Percentiles rank a stretch among this genome's conserved stretches.
Conservation (phyloP, 495 filamentous ascomycete genomes). For the Chlorociboria aeruginascens region DNA sequence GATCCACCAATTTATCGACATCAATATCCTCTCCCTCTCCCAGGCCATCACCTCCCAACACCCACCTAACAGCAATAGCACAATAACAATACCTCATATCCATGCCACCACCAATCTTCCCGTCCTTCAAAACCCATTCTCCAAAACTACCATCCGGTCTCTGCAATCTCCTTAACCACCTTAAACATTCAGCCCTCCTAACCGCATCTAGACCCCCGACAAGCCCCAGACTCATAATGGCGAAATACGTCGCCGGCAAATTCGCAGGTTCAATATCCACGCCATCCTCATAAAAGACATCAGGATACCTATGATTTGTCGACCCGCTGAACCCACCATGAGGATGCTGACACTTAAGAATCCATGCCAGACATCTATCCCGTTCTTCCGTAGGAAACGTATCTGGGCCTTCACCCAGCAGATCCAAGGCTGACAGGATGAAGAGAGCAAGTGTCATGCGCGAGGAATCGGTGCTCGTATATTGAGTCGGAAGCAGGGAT, state of each 20-base stretch:
- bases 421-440: constrained; percentile 70
- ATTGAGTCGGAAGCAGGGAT: constrained; percentile 65
- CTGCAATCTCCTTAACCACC: constrained; percentile 69
- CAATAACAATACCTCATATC: constrained; percentile 84
- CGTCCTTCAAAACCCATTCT: constrained; percentile 52
- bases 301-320: constrained; percentile 31
- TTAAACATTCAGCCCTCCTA: constrained; percentile 51
- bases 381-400: constrained; percentile 47
- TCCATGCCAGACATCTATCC: constrained; percentile 51
- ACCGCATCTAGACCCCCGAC: constrained; percentile 63
- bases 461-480: constrained; percentile 77
- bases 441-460: constrained; percentile 86
- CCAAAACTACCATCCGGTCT: constrained; percentile 84
- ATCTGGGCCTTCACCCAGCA: constrained; percentile 51
- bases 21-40: constrained; percentile 61
- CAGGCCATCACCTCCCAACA: constrained; percentile 40
- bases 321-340: constrained; percentile 72
- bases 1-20: constrained; percentile 52
- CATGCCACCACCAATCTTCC: constrained; percentile 57
- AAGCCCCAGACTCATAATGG: constrained; percentile 60
- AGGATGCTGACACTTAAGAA: constrained; percentile 64
- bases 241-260: constrained; percentile 79
- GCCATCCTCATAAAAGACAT: constrained; percentile 26
- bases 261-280: constrained; percentile 66
- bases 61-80: constrained; percentile 69